Conservation (phyloP, 2,329 filamentous ascomycete species). For the Sporothrix pallida region DNA sequence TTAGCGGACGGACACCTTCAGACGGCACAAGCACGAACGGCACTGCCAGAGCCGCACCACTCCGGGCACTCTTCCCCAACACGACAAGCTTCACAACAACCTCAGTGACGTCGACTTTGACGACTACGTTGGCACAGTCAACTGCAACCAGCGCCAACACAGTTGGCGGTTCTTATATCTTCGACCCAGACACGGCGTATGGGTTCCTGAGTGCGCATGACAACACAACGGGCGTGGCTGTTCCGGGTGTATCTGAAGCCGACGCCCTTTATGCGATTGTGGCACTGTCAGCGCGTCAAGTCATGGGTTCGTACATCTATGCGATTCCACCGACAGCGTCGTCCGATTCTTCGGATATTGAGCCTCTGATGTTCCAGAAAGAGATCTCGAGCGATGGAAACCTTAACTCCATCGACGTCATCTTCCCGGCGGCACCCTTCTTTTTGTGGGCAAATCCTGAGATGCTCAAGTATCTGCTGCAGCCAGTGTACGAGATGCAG, state of each 20-base stretch:
- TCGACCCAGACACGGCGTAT: conserved; percentile 37
- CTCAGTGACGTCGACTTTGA: neutral
- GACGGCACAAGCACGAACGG: neutral
- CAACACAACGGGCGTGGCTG: conserved; percentile 58
- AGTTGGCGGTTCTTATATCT: conserved; percentile 32
- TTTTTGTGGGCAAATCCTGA: conserved; percentile 83
- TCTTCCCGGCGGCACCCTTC: conserved; percentile 85
- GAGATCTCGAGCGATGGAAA: conserved; percentile 88
- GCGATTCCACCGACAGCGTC: conserved; percentile 18
- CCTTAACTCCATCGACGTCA: conserved; percentile 84
- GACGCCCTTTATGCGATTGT: conserved; percentile 78
- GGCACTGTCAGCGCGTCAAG: conserved; percentile 77
- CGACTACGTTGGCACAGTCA: neutral
- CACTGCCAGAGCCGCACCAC: neutral
- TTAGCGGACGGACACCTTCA: neutral
- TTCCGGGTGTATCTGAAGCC: conserved; percentile 73
- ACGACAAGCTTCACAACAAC: conserved; percentile 1
- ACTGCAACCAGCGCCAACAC: conserved; percentile 4
- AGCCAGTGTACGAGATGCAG: conserved; percentile 82
- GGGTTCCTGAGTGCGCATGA: conserved; percentile 67
- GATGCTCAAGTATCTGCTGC: conserved; percentile 79
- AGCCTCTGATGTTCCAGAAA: conserved; percentile 79
- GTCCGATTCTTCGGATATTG: conserved; percentile 64
- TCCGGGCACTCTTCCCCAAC: neutral
- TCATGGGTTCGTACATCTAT: conserved; percentile 65